Percentiles rank a stretch among this genome's conserved stretches.
These are phyloP conservation scores for Articulospora tetracladia DNA, from an alignment of 495 filamentous ascomycete species.

Conservation along the genomic window DNA sequence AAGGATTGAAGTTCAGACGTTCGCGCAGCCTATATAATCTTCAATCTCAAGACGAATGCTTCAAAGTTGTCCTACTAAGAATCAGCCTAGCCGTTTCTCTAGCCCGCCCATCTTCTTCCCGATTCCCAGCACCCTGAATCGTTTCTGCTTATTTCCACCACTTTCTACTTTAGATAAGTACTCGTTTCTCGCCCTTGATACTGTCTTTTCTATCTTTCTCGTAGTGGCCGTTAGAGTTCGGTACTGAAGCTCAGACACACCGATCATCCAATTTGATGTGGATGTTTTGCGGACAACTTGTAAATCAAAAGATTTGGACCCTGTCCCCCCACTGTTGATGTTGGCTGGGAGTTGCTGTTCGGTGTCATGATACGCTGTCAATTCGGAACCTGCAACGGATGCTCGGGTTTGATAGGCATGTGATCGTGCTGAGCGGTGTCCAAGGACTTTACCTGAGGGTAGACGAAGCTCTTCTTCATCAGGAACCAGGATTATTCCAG, in stretches of 20 bases:
- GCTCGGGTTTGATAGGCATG: background rate
- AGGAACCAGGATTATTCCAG: background rate
- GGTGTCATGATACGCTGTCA: no score
- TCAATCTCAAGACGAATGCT: no score
- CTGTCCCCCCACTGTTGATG: no score
- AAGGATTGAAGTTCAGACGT: no score
- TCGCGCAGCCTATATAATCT: no score
- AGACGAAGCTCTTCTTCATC: slow-evolving; percentile 25
- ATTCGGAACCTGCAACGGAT: no score
- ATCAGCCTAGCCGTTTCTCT: slow-evolving; percentile 23
- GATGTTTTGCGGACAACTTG: slow-evolving; percentile 17
- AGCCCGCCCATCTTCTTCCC: slow-evolving; percentile 25
- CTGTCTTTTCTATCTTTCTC: slow-evolving; percentile 20
- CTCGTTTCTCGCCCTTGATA: slow-evolving; percentile 17
- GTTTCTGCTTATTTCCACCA: slow-evolving; percentile 25
- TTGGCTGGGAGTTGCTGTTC: no score
- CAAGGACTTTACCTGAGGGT: slow-evolving; percentile 31
- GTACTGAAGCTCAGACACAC: slow-evolving; percentile 24
- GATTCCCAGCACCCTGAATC: slow-evolving; percentile 20
- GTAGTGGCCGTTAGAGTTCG: slow-evolving; percentile 24
- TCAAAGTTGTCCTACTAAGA: no score
- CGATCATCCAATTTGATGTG: slow-evolving; percentile 23
- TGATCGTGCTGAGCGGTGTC: slow-evolving; percentile 15
- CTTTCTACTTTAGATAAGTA: slow-evolving; percentile 21
- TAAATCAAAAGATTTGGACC: no score